Evolutionary conservation across 2,329 filamentous ascomycete species (phyloP).

Genomic region (Fusarium sororula): DNA sequence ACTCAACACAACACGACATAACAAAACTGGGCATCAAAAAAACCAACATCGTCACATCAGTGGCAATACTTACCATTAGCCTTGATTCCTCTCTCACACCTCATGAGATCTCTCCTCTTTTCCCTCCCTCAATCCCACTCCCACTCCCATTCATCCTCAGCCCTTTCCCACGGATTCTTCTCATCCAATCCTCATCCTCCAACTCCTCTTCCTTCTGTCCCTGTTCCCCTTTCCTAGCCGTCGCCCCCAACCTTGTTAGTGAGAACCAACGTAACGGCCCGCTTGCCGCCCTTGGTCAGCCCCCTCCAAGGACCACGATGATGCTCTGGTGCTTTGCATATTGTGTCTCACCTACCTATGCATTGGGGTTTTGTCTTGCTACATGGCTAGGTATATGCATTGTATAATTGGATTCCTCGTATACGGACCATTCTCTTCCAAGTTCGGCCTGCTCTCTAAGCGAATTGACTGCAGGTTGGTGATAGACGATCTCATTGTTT

Average conservation of each 20-base stretch:
- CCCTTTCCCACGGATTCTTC: conserved; percentile 1
- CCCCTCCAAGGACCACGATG: conserved; percentile 29
- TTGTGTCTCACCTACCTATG: conserved; percentile 1
- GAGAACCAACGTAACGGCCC: conserved; percentile 8
- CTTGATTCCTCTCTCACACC: conserved; percentile 25
- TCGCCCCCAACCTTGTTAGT: conserved; percentile 6
- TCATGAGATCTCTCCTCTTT: conserved; percentile 1
- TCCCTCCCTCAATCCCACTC: conserved; percentile 1
- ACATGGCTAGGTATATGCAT: not conserved
- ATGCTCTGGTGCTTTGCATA: conserved; percentile 10
- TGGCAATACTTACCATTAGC: conserved; percentile 28
- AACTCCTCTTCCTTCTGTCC: not conserved
- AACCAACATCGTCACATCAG: conserved; percentile 22
- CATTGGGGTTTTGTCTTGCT: not conserved
- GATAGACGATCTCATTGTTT: not conserved
- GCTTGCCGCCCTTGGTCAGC: conserved; percentile 8
- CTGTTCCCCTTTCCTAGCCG: conserved; percentile 6
- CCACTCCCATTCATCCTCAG: not conserved
- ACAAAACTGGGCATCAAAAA: conserved; percentile 25
- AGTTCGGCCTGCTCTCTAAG: not conserved
- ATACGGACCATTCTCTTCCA: not conserved
- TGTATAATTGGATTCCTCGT: not conserved
- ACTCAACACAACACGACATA: conserved; percentile 5
- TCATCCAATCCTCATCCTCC: conserved; percentile 29
- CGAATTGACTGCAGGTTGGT: not conserved